Conservation (phyloP, 2,329 filamentous ascomycete species). For the Cryphonectria japonica region DNA sequence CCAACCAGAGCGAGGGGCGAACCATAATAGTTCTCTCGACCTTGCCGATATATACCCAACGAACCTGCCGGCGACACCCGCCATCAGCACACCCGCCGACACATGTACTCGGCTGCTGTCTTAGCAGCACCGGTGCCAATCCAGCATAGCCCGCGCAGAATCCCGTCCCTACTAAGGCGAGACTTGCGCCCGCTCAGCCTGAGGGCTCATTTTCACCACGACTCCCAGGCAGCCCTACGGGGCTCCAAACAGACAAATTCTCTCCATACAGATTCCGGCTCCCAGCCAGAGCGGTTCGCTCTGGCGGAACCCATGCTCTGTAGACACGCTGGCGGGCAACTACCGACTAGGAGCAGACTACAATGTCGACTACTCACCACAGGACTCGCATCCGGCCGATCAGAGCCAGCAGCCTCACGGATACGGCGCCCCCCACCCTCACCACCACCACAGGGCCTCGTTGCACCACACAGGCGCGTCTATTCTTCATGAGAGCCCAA, state of each 20-base stretch:
- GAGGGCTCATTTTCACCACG: slow-evolving; percentile 36
- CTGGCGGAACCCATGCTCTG: slow-evolving; percentile 76
- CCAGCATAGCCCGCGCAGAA: slow-evolving; percentile 35
- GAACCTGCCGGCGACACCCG: slow-evolving; percentile 30
- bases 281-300: slow-evolving; percentile 76
- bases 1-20: slow-evolving; percentile 19
- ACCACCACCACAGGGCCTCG: slow-evolving; percentile 50
- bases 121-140: slow-evolving; percentile 37
- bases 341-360: slow-evolving; percentile 72
- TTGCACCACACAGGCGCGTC: slow-evolving; percentile 53
- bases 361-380: slow-evolving; percentile 75
- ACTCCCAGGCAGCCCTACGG: slow-evolving; percentile 52
- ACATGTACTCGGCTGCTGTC: slow-evolving; percentile 43
- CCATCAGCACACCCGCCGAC: slow-evolving; percentile 36
- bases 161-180: slow-evolving; percentile 38
- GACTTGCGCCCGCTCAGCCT: slow-evolving; percentile 37
- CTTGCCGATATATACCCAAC: slow-evolving; percentile 27
- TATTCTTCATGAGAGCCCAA: slow-evolving; percentile 50
- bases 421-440: slow-evolving; percentile 52
- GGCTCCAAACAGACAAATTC: slow-evolving; percentile 59
- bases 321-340: slow-evolving; percentile 73
- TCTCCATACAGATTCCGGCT: slow-evolving; percentile 65
- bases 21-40: slow-evolving; percentile 25
- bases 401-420: slow-evolving; percentile 67
- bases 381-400: slow-evolving; percentile 67